Base-by-base conservation (phyloP, 2,329 filamentous ascomycete species). In the Fonsecaea pugnacius region DNA sequence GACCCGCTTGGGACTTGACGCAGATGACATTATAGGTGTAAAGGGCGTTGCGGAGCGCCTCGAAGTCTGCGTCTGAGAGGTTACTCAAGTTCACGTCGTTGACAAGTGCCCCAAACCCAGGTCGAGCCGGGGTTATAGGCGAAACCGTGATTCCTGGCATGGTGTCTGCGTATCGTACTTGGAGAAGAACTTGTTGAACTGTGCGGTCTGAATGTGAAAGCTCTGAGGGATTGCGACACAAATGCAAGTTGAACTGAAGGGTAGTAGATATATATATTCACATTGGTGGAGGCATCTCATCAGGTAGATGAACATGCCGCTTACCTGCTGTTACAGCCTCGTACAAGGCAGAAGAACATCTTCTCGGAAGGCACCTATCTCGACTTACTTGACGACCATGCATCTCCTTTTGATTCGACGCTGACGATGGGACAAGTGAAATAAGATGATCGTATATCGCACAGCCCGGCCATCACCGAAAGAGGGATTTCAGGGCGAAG, bases 21-120 rank as follows among this genome's bases (percentile, higher is more conserved):
- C 92, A 82, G 10, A 92, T 80, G 14, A 92, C 84, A 66, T 90
- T 88, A 72, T 90, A 79, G 12, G 78, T 82, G 79, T 90, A 92
- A 4, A 92, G 83, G 1, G 89, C 85, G 18, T 86, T 77, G 64
- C 83, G 84, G 71, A 93, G 87, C 21, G 82, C 74, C 7, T 82
- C 78, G 73, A 91, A 91, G 71, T 90, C 86, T 69, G 80, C 80
- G 69, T 91, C 88, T 58, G 80, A 84, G 52, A 91, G 76, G 59
- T 85, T 83, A 71, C 90, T 86, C 46, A 90, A 76, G 70, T 89
- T 82, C 40, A 83, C 78, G 52, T 86, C 84, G 40, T 79, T 77
- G 66, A 89, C 79, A 30, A 83, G 73, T 9, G 86, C 87, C 1
- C 88, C 88, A 62, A 91, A 88, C 71, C 87, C 80, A 64, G 65